Percentiles rank a stretch among this genome's conserved stretches.
Evolutionary conservation across 805 yeast species (phyloP).

Genomic region (Ogataea trehalophila): DNA sequence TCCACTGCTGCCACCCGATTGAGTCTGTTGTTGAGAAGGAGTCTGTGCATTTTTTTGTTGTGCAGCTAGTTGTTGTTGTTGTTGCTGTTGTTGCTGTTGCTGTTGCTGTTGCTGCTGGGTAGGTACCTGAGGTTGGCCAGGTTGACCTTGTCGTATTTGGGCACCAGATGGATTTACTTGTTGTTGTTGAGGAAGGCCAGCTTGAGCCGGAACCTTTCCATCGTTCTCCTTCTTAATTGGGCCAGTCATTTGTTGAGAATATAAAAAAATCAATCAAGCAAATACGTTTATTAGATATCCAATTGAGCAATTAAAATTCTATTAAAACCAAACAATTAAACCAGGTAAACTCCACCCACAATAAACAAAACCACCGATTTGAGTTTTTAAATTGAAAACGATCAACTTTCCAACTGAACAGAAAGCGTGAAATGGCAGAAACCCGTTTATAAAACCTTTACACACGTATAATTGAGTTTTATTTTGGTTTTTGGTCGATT

Average conservation of each 20-base stretch:
- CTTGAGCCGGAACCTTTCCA: conserved; percentile 3
- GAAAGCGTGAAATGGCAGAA: too few species aligned
- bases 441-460: too few species aligned
- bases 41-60: conserved; percentile 1
- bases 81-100: conserved; percentile 5
- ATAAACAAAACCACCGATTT: too few species aligned
- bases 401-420: too few species aligned
- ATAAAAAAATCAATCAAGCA: not conserved
- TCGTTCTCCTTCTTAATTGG: conserved; percentile 14
- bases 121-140: not conserved
- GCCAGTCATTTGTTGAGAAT: conserved; percentile 8
- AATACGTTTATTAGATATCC: too few species aligned
- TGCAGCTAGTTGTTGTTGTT: conserved; percentile 4
- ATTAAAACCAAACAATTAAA: too few species aligned
- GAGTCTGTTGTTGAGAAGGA: not conserved
- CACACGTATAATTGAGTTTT: too few species aligned
- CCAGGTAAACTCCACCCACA: too few species aligned
- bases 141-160: conserved; percentile 7
- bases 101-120: conserved; percentile 4
- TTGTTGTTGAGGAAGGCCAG: conserved; percentile 7
- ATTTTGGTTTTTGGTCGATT: too few species aligned
- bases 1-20: conserved; percentile 12
- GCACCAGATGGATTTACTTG: conserved; percentile 1
- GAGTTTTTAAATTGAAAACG: too few species aligned
- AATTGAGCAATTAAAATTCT: too few species aligned